Evolutionary conservation across 1,284 basidiomycete species (phyloP).

Genomic region (Sparassis latifolia): DNA sequence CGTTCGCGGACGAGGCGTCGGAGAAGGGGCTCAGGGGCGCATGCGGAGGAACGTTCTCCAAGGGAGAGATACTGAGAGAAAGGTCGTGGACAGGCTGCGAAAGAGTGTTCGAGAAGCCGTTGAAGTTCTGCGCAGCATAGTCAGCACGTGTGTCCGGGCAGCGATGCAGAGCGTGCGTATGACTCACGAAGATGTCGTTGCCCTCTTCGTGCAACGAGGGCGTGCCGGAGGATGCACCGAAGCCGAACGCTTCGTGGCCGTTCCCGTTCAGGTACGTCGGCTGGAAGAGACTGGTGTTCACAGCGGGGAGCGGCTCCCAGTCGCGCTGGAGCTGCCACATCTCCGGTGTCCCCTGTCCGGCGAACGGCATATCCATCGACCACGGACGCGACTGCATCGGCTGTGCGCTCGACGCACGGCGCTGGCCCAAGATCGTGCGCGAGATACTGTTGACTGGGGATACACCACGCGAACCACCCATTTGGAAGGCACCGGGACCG

Average conservation of each 20-base stretch:
- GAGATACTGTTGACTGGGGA: constrained; percentile 41
- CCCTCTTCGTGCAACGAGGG: neutral
- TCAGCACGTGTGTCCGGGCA: neutral
- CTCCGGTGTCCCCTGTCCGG: constrained; percentile 17
- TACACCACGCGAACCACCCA: constrained; percentile 31
- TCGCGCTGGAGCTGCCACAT: constrained; percentile 31
- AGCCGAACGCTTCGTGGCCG: constrained; percentile 20
- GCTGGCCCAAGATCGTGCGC: constrained; percentile 31
- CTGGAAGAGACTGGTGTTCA: constrained; percentile 46
- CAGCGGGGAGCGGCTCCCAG: constrained; percentile 42
- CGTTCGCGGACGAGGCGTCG: constrained; percentile 13
- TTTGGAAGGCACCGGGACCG: constrained; percentile 11
- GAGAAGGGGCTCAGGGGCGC: constrained; percentile 5
- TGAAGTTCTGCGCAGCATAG: neutral
- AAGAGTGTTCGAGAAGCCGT: constrained; percentile 20
- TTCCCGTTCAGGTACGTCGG: constrained; percentile 34
- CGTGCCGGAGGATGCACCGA: neutral
- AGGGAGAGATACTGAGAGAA: constrained; percentile 22
- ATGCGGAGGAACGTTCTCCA: constrained; percentile 20
- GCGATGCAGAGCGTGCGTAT: neutral
- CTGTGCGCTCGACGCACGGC: constrained; percentile 34
- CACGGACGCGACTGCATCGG: constrained; percentile 18
- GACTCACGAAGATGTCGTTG: constrained; percentile 16
- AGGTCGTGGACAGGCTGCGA: constrained; percentile 2
- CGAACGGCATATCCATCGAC: constrained; percentile 6